Base-by-base conservation (phyloP, 1,139 yeast species). In the Protomyces lactucae-debilis region DNA sequence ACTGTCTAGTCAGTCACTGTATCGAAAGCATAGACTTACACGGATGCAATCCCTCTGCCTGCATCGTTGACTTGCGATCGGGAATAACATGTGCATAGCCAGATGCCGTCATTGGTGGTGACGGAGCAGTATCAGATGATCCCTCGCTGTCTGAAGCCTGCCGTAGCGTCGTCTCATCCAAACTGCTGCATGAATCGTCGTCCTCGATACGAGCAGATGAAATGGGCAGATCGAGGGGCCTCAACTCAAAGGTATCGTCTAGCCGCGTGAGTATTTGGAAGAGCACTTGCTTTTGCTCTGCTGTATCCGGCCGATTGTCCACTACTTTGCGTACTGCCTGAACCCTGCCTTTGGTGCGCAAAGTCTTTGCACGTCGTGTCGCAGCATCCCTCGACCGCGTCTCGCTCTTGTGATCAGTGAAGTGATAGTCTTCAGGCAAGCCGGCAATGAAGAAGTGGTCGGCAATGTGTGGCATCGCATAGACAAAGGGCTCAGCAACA, bases 361-460 rank as follows among this genome's bases (percentile, higher is more conserved):
- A 3, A 14, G 43, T n/a, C 43, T 3, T 12, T n/a, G 43, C 43
- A 4, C 43, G 43, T 12, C 14, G 16, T 37, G 14, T n/a, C 43
- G 43, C 43, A 10, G 40, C 40, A 37, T 12, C 14, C 8, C 32
- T 6, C 32, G 8, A 28, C 32, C 32, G 8, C 32, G 32, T 28
- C 32, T 28, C 32, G 32, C 46, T 18, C 46, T 40, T 36, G 1
- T 48, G 64, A 12, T 18, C 5, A 10, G n/a, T 10, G 52, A 46
- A 46, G 14, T 37, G 43, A 12, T 35, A 52, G 43, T 48, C 55
- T n/a, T 65, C 57, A 21, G 64, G 67, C 5, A 67, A 61, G 3
- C 69, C 68, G 9, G 66, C 66, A 40, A 67, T 63, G 66, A 67
- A 67, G 52, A 67, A 66, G 46, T 53, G 67, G 52, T 67, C 68